Percentiles rank a stretch among this genome's conserved stretches.
Conservation (phyloP, 805 yeast species). For the Wickerhamiella kurtzmanii region DNA sequence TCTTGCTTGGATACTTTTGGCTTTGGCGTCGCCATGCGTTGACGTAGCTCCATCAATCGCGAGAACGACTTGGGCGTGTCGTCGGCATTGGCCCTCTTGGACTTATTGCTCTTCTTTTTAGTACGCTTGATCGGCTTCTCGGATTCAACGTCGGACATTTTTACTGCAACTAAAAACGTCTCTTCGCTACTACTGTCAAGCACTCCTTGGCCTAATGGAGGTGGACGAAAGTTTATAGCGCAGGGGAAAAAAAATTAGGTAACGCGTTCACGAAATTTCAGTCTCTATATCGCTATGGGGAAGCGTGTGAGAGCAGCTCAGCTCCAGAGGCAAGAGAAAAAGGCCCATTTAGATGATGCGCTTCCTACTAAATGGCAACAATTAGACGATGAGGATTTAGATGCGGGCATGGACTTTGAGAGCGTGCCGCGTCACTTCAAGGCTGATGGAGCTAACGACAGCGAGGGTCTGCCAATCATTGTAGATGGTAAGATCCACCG, state of each 20-base stretch:
- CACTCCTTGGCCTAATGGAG: too few species aligned
- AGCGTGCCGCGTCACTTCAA: slow-evolving; percentile 46
- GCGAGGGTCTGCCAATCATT: slow-evolving; percentile 66
- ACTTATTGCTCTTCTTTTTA: slow-evolving; percentile 2
- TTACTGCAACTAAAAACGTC: too few species aligned
- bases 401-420: slow-evolving; percentile 72
- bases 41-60: slow-evolving; percentile 20
- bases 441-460: slow-evolving; percentile 23
- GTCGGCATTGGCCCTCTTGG: slow-evolving; percentile 18
- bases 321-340: slow-evolving; percentile 6
- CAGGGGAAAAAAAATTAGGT: slow-evolving; percentile 1
- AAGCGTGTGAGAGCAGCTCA: slow-evolving; percentile 9
- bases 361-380: slow-evolving; percentile 7
- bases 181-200: too few species aligned
- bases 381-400: slow-evolving; percentile 23
- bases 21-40: slow-evolving; percentile 6
- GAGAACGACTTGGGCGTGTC: slow-evolving; percentile 26
- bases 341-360: slow-evolving; percentile 10
- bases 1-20: slow-evolving; percentile 5
- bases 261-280: neutral
- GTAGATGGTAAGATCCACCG: slow-evolving; percentile 64
- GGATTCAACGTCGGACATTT: too few species aligned
- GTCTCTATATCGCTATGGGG: slow-evolving; percentile 8
- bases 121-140: neutral
- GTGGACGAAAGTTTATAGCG: neutral